A percentile compares a stretch with the other conserved stretches of the same genome.
Evolutionary conservation across 108 stramenopile genomes (phyloP).

Genomic region (Cylindrotheca closterium): DNA sequence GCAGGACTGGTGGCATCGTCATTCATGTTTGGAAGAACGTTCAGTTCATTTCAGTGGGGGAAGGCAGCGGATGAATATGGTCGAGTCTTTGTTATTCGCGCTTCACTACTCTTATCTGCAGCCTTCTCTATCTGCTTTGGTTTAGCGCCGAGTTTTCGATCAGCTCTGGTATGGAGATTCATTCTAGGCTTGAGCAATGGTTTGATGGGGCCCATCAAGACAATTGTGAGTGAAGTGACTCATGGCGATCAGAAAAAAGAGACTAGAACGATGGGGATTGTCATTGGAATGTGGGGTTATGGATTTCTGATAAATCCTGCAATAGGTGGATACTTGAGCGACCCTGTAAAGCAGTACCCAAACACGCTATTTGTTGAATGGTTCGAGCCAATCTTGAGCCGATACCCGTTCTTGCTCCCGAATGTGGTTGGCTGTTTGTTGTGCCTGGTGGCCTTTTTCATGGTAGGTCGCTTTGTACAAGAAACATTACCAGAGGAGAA

Average conservation of each 20-base stretch:
- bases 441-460: conserved; percentile 28
- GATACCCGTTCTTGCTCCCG: conserved; percentile 64
- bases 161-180: conserved; percentile 51
- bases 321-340: conserved; percentile 53
- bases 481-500: conserved; percentile 49
- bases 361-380: conserved; percentile 5
- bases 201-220: conserved; percentile 55
- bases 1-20: conserved; percentile 65
- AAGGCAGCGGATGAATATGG: conserved; percentile 62
- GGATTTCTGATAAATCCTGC: conserved; percentile 60
- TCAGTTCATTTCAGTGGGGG: conserved; percentile 57
- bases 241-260: conserved; percentile 45
- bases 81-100: conserved; percentile 48
- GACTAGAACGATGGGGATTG: conserved; percentile 27
- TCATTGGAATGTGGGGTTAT: conserved; percentile 22
- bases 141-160: conserved; percentile 36
- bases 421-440: conserved; percentile 50
- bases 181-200: conserved; percentile 48
- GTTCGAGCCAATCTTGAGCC: conserved; percentile 13
- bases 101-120: conserved; percentile 39
- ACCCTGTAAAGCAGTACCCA: conserved; percentile 27
- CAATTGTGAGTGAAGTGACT: conserved; percentile 53
- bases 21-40: conserved; percentile 68
- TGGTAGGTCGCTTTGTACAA: conserved; percentile 35
- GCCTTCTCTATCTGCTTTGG: conserved; percentile 64